Evolutionary conservation across 78 protist species (phyloP), one percentile per base, ranked within the genome.

Genomic region (Isochrysis galbana): DNA sequence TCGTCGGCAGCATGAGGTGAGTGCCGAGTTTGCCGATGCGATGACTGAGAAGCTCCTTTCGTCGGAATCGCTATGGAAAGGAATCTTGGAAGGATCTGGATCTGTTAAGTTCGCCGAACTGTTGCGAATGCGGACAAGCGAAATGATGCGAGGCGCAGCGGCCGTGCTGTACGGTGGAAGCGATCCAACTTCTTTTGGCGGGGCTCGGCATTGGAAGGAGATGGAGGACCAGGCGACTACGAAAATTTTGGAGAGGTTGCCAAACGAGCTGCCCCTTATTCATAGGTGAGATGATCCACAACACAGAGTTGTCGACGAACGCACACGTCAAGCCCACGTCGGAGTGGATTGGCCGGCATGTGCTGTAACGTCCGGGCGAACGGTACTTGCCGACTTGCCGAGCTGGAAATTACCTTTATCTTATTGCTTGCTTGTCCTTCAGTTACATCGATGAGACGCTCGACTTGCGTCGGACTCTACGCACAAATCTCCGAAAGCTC

Each of bases 1-100:
- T 26, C 44, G 36, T 38, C 70, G 93, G 34, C 93, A 90, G 89
- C 54, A 32, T 77, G 89, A 90, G 88, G 93, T 90, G 48, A 54
- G 51, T 36, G 91, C 4, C 21, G 84, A 47, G 87, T 90, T 90
- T 25, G 93, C 93, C 34, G 69, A 39, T 21, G 55, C 36, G 23
- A 29, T 90, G 78, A 38, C 47, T 29, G 39, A 48, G 34, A 47
- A 51, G 51, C 44, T 55, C 25, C 44, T 47, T 29, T 36, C 93
- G 2, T 46, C 93, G 5, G 93, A 74, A 46, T 32, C 19, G 80
- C 38, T 90, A 10, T 90, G 93, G 93, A 5, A 90, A 29, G 67
- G 67, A 44, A 78, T 90, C 34, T 48, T 90, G 54, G 5, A 4
- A 21, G 93, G 93, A 48, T 26, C 45, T 41, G 39, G 39, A 11